Percentiles rank a stretch among this genome's conserved stretches.
Conservation (phyloP, 2,329 filamentous ascomycete genomes). For the Lachnellula subtilissima region DNA sequence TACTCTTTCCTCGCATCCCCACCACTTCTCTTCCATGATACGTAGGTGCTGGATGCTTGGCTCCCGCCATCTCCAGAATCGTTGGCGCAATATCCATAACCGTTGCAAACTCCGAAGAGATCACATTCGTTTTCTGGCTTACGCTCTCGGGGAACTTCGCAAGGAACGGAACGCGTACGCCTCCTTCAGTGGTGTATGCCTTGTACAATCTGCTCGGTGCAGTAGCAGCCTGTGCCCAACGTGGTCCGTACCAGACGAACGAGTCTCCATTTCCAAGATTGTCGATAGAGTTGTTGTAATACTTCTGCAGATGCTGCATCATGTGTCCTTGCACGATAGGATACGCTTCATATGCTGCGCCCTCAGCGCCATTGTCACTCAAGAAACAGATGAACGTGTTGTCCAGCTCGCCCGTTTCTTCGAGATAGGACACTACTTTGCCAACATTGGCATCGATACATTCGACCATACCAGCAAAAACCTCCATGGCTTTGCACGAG, state of each 20-base stretch:
- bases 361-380: slow-evolving; percentile 59
- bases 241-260: slow-evolving; percentile 57
- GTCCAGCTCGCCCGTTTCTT: slow-evolving; percentile 52
- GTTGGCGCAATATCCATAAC: slow-evolving; percentile 38
- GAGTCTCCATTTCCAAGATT: slow-evolving; percentile 53
- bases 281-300: slow-evolving; percentile 53
- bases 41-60: slow-evolving; percentile 27
- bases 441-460: slow-evolving; percentile 57
- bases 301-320: slow-evolving; percentile 40
- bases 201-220: slow-evolving; percentile 40
- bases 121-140: slow-evolving; percentile 30
- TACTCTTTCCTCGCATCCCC: slow-evolving; percentile 34
- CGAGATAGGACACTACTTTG: slow-evolving; percentile 47
- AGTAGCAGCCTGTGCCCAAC: slow-evolving; percentile 51
- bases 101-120: slow-evolving; percentile 31
- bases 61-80: slow-evolving; percentile 33
- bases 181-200: slow-evolving; percentile 35
- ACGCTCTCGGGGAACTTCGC: slow-evolving; percentile 34
- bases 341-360: slow-evolving; percentile 52
- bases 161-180: slow-evolving; percentile 36
- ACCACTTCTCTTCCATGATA: slow-evolving; percentile 31
- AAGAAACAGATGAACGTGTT: slow-evolving; percentile 62
- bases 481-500: slow-evolving; percentile 35
- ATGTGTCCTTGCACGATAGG: slow-evolving; percentile 39
- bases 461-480: slow-evolving; percentile 45